Evolutionary conservation across 2,329 filamentous ascomycete species (phyloP).

Genomic region (Massarina eburnea): DNA sequence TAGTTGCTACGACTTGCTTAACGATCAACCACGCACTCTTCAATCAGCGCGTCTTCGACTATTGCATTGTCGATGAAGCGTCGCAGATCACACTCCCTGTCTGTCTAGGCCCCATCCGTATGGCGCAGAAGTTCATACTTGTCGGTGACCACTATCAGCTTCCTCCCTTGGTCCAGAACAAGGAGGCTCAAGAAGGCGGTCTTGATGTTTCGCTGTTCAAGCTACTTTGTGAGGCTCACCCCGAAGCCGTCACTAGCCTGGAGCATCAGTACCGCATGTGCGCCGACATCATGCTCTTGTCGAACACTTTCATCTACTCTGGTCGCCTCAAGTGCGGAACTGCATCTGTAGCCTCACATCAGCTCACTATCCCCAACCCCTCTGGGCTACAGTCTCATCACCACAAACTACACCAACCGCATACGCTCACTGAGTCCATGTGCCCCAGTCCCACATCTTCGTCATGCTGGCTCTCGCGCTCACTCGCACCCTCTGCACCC

Average conservation of each 20-base stretch:
- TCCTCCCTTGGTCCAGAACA: conserved; percentile 90
- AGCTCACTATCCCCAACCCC: conserved; percentile 63
- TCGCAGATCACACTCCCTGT: conserved; percentile 97
- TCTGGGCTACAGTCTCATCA: conserved; percentile 40
- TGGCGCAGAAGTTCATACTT: conserved; percentile 89
- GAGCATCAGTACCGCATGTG: conserved; percentile 99
- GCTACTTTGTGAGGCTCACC: conserved; percentile 84
- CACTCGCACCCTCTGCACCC: conserved; percentile 69
- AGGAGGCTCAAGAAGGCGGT: conserved; percentile 80
- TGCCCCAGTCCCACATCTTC: conserved; percentile 55
- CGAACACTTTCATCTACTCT: conserved; percentile 91
- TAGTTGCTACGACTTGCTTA: conserved; percentile 94
- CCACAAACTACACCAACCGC: conserved; percentile 16
- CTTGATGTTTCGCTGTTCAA: conserved; percentile 94
- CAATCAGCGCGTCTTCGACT: conserved; percentile 87
- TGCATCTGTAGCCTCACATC: conserved; percentile 68
- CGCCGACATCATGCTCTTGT: conserved; percentile 91
- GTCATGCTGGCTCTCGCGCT: conserved; percentile 74
- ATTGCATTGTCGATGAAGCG: conserved; percentile 97
- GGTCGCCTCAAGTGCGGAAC: conserved; percentile 89
- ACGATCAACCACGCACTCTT: conserved; percentile 90
- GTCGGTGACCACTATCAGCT: conserved; percentile 97
- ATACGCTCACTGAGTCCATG: conserved; percentile 2
- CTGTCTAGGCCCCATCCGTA: conserved; percentile 88
- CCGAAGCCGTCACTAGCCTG: conserved; percentile 83